Base-by-base conservation (phyloP, 495 filamentous ascomycete genomes). In the Neurospora intermedia region DNA sequence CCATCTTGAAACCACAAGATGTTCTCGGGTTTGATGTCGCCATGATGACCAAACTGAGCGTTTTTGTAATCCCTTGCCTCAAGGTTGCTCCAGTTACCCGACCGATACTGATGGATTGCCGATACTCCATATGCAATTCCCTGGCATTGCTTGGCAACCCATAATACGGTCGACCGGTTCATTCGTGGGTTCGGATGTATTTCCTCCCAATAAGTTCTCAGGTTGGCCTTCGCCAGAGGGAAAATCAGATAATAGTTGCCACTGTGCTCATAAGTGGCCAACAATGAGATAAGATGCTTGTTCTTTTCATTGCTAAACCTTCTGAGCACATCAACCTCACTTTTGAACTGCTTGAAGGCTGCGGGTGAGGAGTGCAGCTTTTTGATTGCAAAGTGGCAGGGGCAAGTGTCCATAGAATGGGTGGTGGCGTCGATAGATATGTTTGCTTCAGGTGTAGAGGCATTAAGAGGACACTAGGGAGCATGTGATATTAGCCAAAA, bases 1-100 rank as follows among this genome's bases (percentile, higher is more conserved):
- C 43, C 15, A 54, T 71, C 38, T 15, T 5, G 62, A 40, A 78
- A 78, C 72, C 72, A 75, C 41, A 78, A 73, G n/a, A 78, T 69
- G n/a, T 78, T 78, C 10, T 77, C 72, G 0, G 77, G 77, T 23
- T 79, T 78, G 43, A 78, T 77, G 40, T 78, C 77, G 40, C 77
- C 77, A 40, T 78, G 77, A 6, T 70, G 73, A 40, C 75, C 71
- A 38, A 62, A 77, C 15, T 69, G 78, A 62, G 38, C 76, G 70
- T 15, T 70, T 5, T 42, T 11, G 10, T 15, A 2, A 42, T 11
- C 10, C 69, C 18, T 27, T 18, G 10, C 40, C 13, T 72, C 70
- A 11, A 27, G 20, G 1, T 66, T 71, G 38, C 72, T 74, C 42
- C 13, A 15, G 13, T 6, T 6, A 40, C 41, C 75, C 7, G 48